Evolutionary conservation across 495 filamentous ascomycete genomes (phyloP).

Genomic region (Penicillium lagena): DNA sequence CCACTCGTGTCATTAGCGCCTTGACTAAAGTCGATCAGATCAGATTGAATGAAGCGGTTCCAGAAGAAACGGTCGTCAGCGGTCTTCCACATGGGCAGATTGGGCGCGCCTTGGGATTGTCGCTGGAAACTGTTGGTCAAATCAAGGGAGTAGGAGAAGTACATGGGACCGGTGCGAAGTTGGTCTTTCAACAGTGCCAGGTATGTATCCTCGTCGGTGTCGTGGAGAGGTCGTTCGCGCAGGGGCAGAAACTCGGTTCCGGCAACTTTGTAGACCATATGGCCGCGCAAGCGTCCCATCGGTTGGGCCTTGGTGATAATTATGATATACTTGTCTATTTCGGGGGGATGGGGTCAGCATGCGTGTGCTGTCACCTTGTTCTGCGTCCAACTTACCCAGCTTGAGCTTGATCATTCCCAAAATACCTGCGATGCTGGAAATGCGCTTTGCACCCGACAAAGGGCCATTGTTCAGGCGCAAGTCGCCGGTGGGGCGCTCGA

Average conservation of each 20-base stretch:
- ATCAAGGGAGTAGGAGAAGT: slow-evolving; percentile 95
- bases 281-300: slow-evolving; percentile 82
- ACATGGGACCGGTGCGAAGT: slow-evolving; percentile 82
- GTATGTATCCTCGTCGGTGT: slow-evolving; percentile 89
- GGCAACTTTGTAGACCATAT: slow-evolving; percentile 88
- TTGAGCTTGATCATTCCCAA: slow-evolving; percentile 85
- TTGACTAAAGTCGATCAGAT: slow-evolving; percentile 79
- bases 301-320: slow-evolving; percentile 91
- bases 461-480: slow-evolving; percentile 74
- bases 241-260: slow-evolving; percentile 91
- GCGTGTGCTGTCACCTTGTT: neutral
- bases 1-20: slow-evolving; percentile 34
- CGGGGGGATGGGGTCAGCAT: slow-evolving; percentile 5
- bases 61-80: slow-evolving; percentile 98
- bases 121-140: slow-evolving; percentile 93
- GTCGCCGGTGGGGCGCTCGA: slow-evolving; percentile 92
- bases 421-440: slow-evolving; percentile 91
- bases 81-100: slow-evolving; percentile 77
- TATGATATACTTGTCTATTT: slow-evolving; percentile 89
- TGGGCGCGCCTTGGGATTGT: slow-evolving; percentile 64
- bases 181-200: slow-evolving; percentile 69
- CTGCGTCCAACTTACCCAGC: slow-evolving; percentile 54
- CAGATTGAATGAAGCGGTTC: slow-evolving; percentile 88
- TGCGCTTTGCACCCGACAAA: slow-evolving; percentile 67
- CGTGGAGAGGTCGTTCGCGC: slow-evolving; percentile 83